Evolutionary conservation across 176 grass and related monocot genomes (phyloP), one percentile per base, ranked within the genome.

Genomic region (Bothriochloa decipiens): DNA sequence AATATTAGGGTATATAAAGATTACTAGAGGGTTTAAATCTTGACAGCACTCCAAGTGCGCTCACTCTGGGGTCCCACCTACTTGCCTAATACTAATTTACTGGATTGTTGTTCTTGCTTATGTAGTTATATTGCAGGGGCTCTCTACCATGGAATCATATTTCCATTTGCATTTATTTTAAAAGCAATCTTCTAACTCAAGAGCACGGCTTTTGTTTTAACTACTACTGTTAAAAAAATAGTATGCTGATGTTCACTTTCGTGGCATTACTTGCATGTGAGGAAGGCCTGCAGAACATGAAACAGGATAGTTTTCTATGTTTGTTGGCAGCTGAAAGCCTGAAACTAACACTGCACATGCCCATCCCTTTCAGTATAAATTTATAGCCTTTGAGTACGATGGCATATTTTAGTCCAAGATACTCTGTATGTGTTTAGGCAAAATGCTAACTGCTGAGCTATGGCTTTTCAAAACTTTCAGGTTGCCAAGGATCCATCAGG

Each of bases 401-500:
- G 7, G 29, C 6, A 83, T 90, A 61, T 40, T 82, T 70, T 75
- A 68, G 23, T 43, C 6, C 13, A 60, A 4, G 50, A 20, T 3
- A 4, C 28, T 50, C 45, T 79, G n/a, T 29, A 55, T 70, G 61
- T 8, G 16, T 57, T 57, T 39, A 12, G 16, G 32, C 58, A 26
- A 22, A 68, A 32, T 81, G 12, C 52, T 79, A 22, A 61, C 22
- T 32, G 11, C 27, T 32, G 4, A 89, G 15, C 13, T 84, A 49
- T 64, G 61, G 0, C 12, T 61, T 75, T 83, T 11, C 6, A 12
- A 79, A 87, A 62, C 77, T 70, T 20, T 32, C 39, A 93, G 91
- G 88, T 93, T 80, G 88, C 91, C 13, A 93, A 93, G 69, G 91
- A 93, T 66, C 91, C 91, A 81, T 86, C 85, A 46, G 88, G 88